Base-by-base conservation (phyloP, 371 early-diverging fungal genomes). In the Circinella minor region DNA sequence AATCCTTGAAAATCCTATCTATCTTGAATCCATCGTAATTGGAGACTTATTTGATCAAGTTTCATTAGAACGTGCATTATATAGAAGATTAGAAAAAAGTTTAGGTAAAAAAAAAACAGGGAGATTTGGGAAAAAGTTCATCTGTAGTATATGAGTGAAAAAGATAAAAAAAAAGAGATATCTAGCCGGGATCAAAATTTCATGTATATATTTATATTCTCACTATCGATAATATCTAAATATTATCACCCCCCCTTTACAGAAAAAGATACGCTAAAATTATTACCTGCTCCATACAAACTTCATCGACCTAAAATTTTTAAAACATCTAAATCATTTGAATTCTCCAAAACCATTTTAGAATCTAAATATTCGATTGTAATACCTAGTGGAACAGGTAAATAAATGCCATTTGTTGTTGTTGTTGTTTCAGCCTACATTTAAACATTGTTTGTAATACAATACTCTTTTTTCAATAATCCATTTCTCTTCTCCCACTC, bases 31-130 rank as follows among this genome's bases (percentile, higher is more conserved):
- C 0, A 74, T 96, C 17, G 74, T 83, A 9, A 79, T 94, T 0
- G 90, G 91, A 47, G 94, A 93, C 37, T 68, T 89, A 72, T 93
- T 82, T 74, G 89, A 91, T 68, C 59, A 76, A 13, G 66, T 65
- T 4, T 84, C 90, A 3, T 70, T 93, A 38, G 78, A 86, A 46
- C 78, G 94, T 17, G 93, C 95, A 0, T 74, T 94, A 6, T 86
- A 79, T 67, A 75, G 73, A n/a, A 74, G 95, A 48, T 39, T 84
- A 18, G 65, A 71, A 20, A 14, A 20, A 7, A 71, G 27, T 27
- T 27, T 81, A 38, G 61, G 55, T 37, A 51, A 15, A 51, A 13
- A n/a, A n/a, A 51, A 15, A n/a, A n/a, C n/a, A n/a, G n/a, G 17
- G 15, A 9, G 43, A 43, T 6, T 43, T 11, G 11, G 11, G 1